Evolutionary conservation across 2,329 filamentous ascomycete species (phyloP).

Genomic region (Aspergillus sp.): DNA sequence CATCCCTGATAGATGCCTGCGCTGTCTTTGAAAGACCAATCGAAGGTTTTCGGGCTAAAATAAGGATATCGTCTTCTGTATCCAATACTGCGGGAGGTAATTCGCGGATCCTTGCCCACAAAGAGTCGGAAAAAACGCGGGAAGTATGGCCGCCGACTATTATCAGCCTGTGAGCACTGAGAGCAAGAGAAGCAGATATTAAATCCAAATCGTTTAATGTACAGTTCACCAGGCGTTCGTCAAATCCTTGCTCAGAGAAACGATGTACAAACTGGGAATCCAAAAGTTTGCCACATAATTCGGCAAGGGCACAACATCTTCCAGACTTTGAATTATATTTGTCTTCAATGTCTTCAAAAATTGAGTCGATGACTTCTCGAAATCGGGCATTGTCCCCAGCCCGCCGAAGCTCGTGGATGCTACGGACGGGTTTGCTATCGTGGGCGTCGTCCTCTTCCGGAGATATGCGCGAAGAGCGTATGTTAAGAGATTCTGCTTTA

Average conservation of each 20-base stretch:
- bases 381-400: conserved; percentile 59
- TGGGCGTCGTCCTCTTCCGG: conserved; percentile 50
- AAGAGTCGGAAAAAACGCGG: conserved; percentile 26
- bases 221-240: conserved; percentile 65
- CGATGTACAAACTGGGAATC: conserved; percentile 41
- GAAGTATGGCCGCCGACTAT: conserved; percentile 28
- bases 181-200: conserved; percentile 30
- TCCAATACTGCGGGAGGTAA: conserved; percentile 27
- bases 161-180: conserved; percentile 35
- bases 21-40: conserved; percentile 31
- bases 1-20: conserved; percentile 29
- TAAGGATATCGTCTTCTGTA: conserved; percentile 28
- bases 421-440: conserved; percentile 49
- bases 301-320: conserved; percentile 55
- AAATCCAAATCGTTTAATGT: conserved; percentile 60
- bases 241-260: conserved; percentile 73
- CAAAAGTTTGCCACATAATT: conserved; percentile 55
- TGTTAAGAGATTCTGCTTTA: conserved; percentile 4
- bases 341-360: conserved; percentile 61
- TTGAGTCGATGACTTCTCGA: conserved; percentile 53
- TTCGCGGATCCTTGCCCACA: conserved; percentile 35
- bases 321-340: conserved; percentile 45
- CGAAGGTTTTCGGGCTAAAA: conserved; percentile 21
- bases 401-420: conserved; percentile 62
- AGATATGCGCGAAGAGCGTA: conserved; percentile 12